A percentile compares a stretch with the other conserved stretches of the same genome.
Evolutionary conservation across 108 stramenopile genomes (phyloP).

Genomic region (Conticribra weissflogii): DNA sequence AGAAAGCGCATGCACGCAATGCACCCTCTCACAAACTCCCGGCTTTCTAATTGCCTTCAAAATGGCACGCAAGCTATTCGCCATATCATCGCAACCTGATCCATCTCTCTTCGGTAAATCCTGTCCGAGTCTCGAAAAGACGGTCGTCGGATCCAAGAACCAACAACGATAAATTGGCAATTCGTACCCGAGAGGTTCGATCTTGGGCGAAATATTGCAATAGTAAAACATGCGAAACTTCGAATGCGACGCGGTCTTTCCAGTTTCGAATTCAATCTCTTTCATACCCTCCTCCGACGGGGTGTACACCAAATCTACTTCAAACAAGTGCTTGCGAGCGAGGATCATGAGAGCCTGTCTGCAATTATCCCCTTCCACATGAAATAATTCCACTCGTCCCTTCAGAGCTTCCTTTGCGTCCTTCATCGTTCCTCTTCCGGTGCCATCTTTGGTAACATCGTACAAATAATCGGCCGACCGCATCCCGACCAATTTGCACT

Average conservation of each 20-base stretch:
- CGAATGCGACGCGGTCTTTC: constrained; percentile 8
- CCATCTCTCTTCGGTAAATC: constrained; percentile 28
- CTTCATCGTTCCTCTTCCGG: constrained; percentile 14
- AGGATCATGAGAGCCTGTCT: constrained; percentile 27
- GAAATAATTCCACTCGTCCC: constrained; percentile 19
- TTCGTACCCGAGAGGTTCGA: constrained; percentile 16
- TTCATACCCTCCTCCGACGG: constrained; percentile 8
- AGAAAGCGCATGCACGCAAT: background rate
- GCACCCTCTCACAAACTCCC: constrained; percentile 22
- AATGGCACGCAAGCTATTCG: constrained; percentile 7
- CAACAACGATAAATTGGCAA: constrained; percentile 24
- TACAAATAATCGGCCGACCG: constrained; percentile 21
- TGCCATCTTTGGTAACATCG: constrained; percentile 10
- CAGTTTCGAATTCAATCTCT: constrained; percentile 15
- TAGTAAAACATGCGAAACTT: constrained; percentile 18
- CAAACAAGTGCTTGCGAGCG: constrained; percentile 28
- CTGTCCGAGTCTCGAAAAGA: constrained; percentile 13
- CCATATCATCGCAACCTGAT: constrained; percentile 19
- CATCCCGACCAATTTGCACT: constrained; percentile 33
- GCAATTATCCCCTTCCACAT: constrained; percentile 23
- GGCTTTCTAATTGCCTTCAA: constrained; percentile 17
- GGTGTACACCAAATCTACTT: constrained; percentile 21
- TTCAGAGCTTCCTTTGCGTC: constrained; percentile 21
- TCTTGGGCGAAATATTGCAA: background rate
- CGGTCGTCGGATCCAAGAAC: constrained; percentile 34